Evolutionary conservation across 192 early-diverging fungal genomes (phyloP), one percentile per base, ranked within the genome.

Genomic region (Funneliformis geosporum): DNA sequence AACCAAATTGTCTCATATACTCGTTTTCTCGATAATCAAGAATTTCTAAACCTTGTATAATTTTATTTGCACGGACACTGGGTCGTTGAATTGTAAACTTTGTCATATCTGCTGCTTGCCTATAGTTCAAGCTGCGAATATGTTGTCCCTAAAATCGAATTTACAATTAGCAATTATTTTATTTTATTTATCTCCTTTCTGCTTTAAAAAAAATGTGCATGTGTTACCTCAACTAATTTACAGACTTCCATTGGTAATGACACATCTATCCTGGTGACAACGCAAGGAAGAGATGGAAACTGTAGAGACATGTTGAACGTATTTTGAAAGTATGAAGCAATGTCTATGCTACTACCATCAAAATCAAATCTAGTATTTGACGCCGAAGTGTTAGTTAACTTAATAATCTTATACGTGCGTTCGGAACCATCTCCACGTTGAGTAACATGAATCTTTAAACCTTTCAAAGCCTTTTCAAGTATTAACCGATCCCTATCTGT

Each of bases 161-260:
- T 95, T 0, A 33, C 33, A 33, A 33, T 33, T 33, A 33, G 33
- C 33, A 33, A 72, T 94, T 94, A 40, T 90, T 87, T 38, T 91
- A 85, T 50, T 97, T 85, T 33, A 33, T 2, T 33, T 33, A 2
- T 33, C 33, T 33, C 33, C 33, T 95, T 96, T 18, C 95, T 27
- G 14, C 8, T 14, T 14, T 23, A 25, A 33, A 12, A 14, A 18
- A 33, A 28, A 65, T 65, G 9, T 14, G n/a, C 11, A 39, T 16
- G 42, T 6, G 18, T 11, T 39, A 81, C 83, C 60, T 83, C 78
- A 75, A 92, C 83, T 40, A 99, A 87, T 39, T 89, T 87, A 85
- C 95, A 97, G 38, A 97, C 87, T 86, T 99, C 97, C 86, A 99
- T 92, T 46, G 97, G 97, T 55, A 98, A 82, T n/a, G n/a, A n/a